Conservation (phyloP, 805 yeast species). For the Candida piceae region DNA sequence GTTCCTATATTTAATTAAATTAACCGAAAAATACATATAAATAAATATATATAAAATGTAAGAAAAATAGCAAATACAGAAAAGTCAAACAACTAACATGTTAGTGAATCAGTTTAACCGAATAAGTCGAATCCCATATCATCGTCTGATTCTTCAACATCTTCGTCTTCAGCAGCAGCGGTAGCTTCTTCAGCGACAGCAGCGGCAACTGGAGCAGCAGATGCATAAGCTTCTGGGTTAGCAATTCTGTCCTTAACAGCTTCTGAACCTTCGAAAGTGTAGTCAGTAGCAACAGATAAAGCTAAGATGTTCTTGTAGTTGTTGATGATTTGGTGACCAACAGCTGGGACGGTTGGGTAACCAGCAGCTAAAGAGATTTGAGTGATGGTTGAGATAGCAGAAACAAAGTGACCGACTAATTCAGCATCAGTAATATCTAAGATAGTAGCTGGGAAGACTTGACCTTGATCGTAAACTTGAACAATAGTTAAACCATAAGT, state of each 20-base stretch:
- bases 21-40: too few species aligned
- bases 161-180: slow-evolving; percentile 68
- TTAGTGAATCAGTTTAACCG: too few species aligned
- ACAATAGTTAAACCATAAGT: slow-evolving; percentile 96
- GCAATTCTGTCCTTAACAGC: slow-evolving; percentile 98
- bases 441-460: slow-evolving; percentile 93
- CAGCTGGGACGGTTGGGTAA: slow-evolving; percentile 99
- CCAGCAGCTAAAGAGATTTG: slow-evolving; percentile 95
- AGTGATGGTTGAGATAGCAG: slow-evolving; percentile 92
- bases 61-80: too few species aligned
- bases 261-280: slow-evolving; percentile 99
- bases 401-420: slow-evolving; percentile 84
- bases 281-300: slow-evolving; percentile 96
- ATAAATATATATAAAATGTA: too few species aligned
- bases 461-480: slow-evolving; percentile 98
- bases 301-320: slow-evolving; percentile 98
- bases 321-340: slow-evolving; percentile 98
- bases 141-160: slow-evolving; percentile 57
- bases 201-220: slow-evolving; percentile 97
- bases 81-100: too few species aligned
- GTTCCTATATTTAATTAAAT: too few species aligned
- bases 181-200: slow-evolving; percentile 62
- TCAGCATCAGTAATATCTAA: slow-evolving; percentile 98
- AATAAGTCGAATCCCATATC: slow-evolving; percentile 99
- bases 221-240: slow-evolving; percentile 99